Percentiles rank a stretch among this genome's conserved stretches.
These are phyloP conservation scores for Schizosaccharomyces osmophilus DNA, from an alignment of 805 yeast genomes.

Conservation along the genomic window DNA sequence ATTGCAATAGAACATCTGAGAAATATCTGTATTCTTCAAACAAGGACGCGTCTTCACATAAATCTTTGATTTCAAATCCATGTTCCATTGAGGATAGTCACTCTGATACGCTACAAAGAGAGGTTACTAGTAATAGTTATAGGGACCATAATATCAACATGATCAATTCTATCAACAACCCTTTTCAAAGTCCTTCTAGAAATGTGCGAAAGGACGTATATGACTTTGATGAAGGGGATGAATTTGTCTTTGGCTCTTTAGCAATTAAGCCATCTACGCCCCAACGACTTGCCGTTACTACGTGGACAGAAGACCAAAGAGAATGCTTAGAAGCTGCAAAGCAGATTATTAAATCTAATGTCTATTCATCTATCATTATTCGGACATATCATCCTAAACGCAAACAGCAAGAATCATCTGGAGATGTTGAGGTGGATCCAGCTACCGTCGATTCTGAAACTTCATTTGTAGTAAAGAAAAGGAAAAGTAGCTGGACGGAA, in stretches of 20 bases:
- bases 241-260: neutral
- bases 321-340: neutral
- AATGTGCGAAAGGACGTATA: neutral
- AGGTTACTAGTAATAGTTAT: too few relatives aligned
- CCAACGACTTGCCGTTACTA: too few relatives aligned
- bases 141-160: too few relatives aligned
- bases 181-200: too few relatives aligned
- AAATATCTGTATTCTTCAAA: too few relatives aligned
- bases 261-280: too few relatives aligned
- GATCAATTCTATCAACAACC: too few relatives aligned
- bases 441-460: neutral
- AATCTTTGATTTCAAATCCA: too few relatives aligned
- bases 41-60: too few relatives aligned
- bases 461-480: neutral
- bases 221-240: neutral
- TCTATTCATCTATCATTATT: neutral
- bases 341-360: neutral
- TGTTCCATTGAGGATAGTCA: too few relatives aligned
- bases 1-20: too few relatives aligned
- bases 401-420: neutral
- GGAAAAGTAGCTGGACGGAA: neutral
- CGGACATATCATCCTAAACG: neutral
- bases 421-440: neutral
- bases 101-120: too few relatives aligned
- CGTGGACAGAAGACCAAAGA: neutral